Percentiles rank a stretch among this genome's conserved stretches.
phyloP scores from a whole-genome alignment of 805 yeast genomes.

The Suhomyces emberorum region DNA sequence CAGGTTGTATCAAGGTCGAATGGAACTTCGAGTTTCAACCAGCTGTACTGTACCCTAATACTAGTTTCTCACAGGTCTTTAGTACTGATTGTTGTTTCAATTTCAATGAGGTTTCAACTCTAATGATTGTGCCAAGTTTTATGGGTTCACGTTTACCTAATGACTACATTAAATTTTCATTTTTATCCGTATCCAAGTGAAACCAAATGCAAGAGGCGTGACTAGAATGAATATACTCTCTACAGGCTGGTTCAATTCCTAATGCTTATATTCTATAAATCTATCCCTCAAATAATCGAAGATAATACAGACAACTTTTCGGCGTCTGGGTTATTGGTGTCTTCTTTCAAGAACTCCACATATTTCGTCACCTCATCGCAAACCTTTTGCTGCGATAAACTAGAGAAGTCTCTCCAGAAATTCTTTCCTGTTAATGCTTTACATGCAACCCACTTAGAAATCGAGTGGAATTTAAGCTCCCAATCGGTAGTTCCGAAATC shows the following conservation, averaged over 20 bases:
- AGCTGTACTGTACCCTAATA: too few species aligned
- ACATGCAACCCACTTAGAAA: constrained; percentile 31
- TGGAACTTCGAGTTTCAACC: too few species aligned
- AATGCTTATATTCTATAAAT: background rate
- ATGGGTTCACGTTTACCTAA: too few species aligned
- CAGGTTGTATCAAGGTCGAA: too few species aligned
- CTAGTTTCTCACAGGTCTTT: too few species aligned
- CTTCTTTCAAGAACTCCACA: constrained; percentile 21
- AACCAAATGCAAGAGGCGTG: too few species aligned
- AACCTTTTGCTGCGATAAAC: constrained; percentile 13
- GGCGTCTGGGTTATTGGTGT: constrained; percentile 11
- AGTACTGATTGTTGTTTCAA: too few species aligned
- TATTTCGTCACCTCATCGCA: constrained; percentile 18
- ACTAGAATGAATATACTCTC: too few species aligned
- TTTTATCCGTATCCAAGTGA: too few species aligned
- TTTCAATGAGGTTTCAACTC: too few species aligned
- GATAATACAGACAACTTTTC: constrained; percentile 7
- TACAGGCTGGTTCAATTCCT: background rate
- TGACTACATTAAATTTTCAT: too few species aligned
- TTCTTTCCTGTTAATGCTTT: constrained; percentile 18
- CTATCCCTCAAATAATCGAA: background rate
- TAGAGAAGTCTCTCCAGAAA: constrained; percentile 20
- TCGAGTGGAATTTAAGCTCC: constrained; percentile 33
- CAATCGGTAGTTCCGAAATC: constrained; percentile 24
- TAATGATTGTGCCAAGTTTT: too few species aligned